Base-by-base conservation (phyloP, 805 yeast species). In the Candida sanyiensis region DNA sequence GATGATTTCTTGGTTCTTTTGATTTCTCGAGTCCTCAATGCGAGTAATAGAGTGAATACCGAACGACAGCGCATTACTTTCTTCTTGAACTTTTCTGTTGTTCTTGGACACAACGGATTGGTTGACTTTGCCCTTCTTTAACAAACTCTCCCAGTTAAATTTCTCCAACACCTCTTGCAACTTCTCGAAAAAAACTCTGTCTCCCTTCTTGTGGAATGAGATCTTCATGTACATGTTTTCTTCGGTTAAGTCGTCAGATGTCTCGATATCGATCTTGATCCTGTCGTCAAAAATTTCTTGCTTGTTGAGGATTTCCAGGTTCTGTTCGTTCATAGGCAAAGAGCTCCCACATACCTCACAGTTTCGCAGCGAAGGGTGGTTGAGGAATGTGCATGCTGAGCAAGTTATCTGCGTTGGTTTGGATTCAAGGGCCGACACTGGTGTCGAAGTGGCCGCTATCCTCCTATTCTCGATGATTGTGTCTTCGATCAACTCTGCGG, bases 311-410 rank as follows among this genome's bases (percentile, higher is more conserved):
- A 44, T 38, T 22, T 44, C 36, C 20, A 40, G 38, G 50, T 49
- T 44, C 40, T 49, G 18, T 50, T 54, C 29, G 52, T 60, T 36
- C 38, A 50, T 40, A 4, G 62, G 60, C 19, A 80, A 56, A 16
- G 66, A 65, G 0, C 80, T 66, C 0, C 96, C 96, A 62, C 97
- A 90, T 54, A 93, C 72, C 58, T 90, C 98, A 59, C 98, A 90
- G 45, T 67, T 69, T 26, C 68, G 60, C 67, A 90, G 66, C 3
- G 84, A 75, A 0, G 88, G 83, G 57, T 89, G 96, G 56, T 90
- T 93, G 10, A 76, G 62, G 52, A 88, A 90, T 0, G 97, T 85
- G 49, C 95, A 85, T 10, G 65, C 56, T 4, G 76, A 68, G 42
- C 84, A 77, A 11, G 46, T 44, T 26, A 59, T 58, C 19, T 38